Percentiles rank a stretch among this genome's conserved stretches.
Evolutionary conservation across 768 basidiomycete species (phyloP).

Genomic region (Sarcodon aspratus): DNA sequence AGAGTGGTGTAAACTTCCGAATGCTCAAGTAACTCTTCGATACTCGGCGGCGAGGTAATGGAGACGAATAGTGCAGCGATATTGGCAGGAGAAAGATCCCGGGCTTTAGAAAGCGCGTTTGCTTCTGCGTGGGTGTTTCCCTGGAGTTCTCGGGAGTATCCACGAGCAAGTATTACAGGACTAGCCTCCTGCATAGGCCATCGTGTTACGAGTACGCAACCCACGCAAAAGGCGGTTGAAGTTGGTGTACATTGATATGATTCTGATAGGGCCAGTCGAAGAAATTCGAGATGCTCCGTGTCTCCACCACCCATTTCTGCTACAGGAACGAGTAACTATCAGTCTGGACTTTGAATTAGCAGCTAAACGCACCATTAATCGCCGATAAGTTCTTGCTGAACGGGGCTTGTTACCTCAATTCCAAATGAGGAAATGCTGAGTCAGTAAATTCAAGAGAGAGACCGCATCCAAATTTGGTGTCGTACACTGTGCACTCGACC

Average conservation of each 20-base stretch:
- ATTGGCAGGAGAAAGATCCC: conserved; percentile 28
- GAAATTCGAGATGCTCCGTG: conserved; percentile 24
- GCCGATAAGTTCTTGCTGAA: too few relatives aligned
- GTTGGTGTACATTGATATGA: conserved; percentile 60
- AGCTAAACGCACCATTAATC: too few relatives aligned
- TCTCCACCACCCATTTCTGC: not conserved
- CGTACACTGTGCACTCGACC: conserved; percentile 1
- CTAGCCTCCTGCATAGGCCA: conserved; percentile 23
- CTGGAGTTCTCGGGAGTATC: conserved; percentile 81
- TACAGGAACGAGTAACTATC: too few relatives aligned
- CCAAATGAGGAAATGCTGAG: not conserved
- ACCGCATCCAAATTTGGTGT: not conserved
- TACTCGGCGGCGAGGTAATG: conserved; percentile 23
- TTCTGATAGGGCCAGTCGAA: conserved; percentile 58
- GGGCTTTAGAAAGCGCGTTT: conserved; percentile 74
- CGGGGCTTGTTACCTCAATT: too few relatives aligned
- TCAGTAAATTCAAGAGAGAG: not conserved
- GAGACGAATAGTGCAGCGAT: conserved; percentile 24
- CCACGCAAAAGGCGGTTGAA: conserved; percentile 84
- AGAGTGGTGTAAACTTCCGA: conserved; percentile 89
- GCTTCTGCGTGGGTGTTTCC: conserved; percentile 98
- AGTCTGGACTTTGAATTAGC: too few relatives aligned
- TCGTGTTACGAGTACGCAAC: conserved; percentile 58
- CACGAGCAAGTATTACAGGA: conserved; percentile 57
- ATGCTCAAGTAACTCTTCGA: conserved; percentile 40